Base-by-base conservation (phyloP, 495 filamentous ascomycete genomes). In the Xylaria nigripes region DNA sequence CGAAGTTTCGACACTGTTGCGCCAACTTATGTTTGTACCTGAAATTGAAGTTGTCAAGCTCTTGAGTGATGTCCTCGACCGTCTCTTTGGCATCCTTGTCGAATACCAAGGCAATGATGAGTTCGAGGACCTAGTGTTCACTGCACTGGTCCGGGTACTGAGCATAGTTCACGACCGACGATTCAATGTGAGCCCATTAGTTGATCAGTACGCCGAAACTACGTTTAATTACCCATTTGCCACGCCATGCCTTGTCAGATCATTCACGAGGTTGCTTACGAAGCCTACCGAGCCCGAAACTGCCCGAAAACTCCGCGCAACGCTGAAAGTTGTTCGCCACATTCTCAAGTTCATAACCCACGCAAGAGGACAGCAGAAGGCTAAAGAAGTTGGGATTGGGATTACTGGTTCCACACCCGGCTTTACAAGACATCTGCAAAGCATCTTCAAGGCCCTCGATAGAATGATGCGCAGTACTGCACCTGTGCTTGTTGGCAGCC, bases 31-130 rank as follows among this genome's bases (percentile, higher is more conserved):
- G 8, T 99, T 97, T 61, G 93, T 99, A 9, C 85, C 93, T 0
- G 93, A 99, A 66, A 95, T 96, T 47, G 93, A 99, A 70, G 87
- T 97, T 23, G 93, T 97, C 54, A 99, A 96, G 70, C 78, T 95
- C 47, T 72, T 96, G 8, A 82, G 79, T 55, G 86, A 95, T 62
- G 91, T 99, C 13, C 85, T 99, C 60, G 89, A 96, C 65, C 83
- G 90, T 8, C 78, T 97, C 12, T 99, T 99, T 62, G 84, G 87
- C 8, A 90, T 97, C 32, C 68, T 97, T 24, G 85, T 93, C 10
- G 89, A 94, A 58, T 83, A 96, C 64, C 80, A 89, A 10, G 89
- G 89, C 3, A 88, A 90, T 50, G 88, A 94, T 52, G 90, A 95
- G 57, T 86, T 88, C 51, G 93, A 97, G 57, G 90, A 99, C 67